Percentiles rank a stretch among this genome's conserved stretches.
Conservation (phyloP, 2,329 filamentous ascomycete genomes). For the Cercospora beticola region DNA sequence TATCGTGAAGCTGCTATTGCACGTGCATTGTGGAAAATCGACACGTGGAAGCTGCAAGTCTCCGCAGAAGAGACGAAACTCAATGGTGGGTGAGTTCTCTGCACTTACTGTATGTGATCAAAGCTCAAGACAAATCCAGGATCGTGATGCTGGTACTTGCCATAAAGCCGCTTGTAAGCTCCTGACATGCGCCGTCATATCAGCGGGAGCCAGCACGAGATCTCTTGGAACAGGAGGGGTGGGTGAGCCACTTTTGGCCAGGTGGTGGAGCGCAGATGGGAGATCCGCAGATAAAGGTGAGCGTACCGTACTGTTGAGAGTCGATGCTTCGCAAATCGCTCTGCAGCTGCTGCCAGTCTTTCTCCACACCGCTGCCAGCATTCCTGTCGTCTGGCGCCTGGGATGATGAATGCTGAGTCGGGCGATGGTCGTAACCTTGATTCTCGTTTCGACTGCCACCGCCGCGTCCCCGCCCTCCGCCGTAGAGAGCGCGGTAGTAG, state of each 20-base stretch:
- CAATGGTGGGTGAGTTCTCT: neutral
- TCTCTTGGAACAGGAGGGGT: neutral
- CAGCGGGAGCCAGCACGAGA: neutral
- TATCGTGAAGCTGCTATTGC: neutral
- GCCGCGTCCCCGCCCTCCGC: conserved; percentile 23
- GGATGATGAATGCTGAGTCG: neutral
- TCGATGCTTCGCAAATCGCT: conserved; percentile 31
- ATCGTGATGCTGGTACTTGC: conserved; percentile 29
- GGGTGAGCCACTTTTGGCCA: neutral
- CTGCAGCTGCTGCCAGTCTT: conserved; percentile 30
- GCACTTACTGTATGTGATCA: conserved; percentile 35
- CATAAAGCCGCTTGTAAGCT: conserved; percentile 36
- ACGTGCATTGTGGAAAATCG: neutral
- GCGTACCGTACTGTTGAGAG: conserved; percentile 36
- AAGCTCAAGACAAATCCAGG: conserved; percentile 34
- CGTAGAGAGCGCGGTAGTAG: conserved; percentile 34
- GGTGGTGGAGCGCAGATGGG: neutral
- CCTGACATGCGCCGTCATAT: conserved; percentile 22
- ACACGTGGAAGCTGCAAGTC: neutral
- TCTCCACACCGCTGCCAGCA: neutral
- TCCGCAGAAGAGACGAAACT: neutral
- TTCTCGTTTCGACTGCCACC: conserved; percentile 13
- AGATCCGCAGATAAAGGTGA: neutral
- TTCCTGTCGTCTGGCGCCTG: neutral
- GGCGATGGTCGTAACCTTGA: neutral